Conservation (phyloP, 1,284 basidiomycete species). For the Schizophyllum amplum region DNA sequence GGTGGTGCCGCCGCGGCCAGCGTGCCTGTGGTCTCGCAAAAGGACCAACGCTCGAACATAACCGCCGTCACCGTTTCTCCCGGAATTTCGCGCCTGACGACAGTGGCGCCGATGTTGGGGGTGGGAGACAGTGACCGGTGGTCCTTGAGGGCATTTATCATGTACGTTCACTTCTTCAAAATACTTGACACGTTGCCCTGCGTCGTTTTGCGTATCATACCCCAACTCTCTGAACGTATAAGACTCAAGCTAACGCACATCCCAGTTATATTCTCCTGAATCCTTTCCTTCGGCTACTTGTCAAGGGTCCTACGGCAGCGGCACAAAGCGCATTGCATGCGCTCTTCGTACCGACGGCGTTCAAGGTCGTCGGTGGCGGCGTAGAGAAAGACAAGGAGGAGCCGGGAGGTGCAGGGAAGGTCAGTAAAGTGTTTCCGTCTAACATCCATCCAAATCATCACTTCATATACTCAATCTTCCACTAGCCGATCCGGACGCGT, state of each 20-base stretch:
- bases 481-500: constrained; percentile 15
- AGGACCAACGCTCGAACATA: constrained; percentile 47
- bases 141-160: constrained; percentile 32
- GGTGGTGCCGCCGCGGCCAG: constrained; percentile 24
- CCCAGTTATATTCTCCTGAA: constrained; percentile 46
- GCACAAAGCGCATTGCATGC: constrained; percentile 62
- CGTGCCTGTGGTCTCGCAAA: constrained; percentile 43
- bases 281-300: constrained; percentile 50
- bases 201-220: too few species aligned
- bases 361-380: constrained; percentile 31
- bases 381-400: background rate
- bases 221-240: too few species aligned
- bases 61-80: constrained; percentile 65
- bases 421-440: too few species aligned
- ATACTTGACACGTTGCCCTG: constrained; percentile 5
- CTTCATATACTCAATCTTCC: background rate
- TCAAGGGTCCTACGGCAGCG: constrained; percentile 51
- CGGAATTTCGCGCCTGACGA: constrained; percentile 63
- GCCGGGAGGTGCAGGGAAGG: too few species aligned
- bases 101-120: constrained; percentile 46
- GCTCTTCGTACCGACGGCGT: constrained; percentile 68
- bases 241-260: constrained; percentile 5
- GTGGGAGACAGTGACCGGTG: constrained; percentile 28
- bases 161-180: constrained; percentile 27
- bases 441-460: too few species aligned